Conservation (phyloP, 1,284 basidiomycete species). For the Ceratorhiza oryzae-sativae region DNA sequence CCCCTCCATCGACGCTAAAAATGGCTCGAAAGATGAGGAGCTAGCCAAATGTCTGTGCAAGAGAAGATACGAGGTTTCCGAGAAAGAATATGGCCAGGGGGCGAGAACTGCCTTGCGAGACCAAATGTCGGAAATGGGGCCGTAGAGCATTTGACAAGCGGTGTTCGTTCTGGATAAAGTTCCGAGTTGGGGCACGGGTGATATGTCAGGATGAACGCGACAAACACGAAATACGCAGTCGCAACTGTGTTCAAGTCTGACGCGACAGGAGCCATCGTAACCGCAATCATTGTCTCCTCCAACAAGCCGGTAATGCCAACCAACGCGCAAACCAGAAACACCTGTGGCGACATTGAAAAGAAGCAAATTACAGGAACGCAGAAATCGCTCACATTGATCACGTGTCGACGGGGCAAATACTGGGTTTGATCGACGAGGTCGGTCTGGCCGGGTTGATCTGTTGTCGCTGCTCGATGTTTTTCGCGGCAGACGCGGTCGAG, state of each 20-base stretch:
- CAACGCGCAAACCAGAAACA: slow-evolving; percentile 13
- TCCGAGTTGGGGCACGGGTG: not conserved
- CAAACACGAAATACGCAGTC: slow-evolving; percentile 46
- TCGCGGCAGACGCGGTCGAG: not conserved
- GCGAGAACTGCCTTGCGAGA: slow-evolving; percentile 55
- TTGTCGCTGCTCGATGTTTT: slow-evolving; percentile 11
- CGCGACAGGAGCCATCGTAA: slow-evolving; percentile 52
- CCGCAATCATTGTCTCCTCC: slow-evolving; percentile 50
- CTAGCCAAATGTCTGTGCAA: slow-evolving; percentile 53
- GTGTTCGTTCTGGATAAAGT: slow-evolving; percentile 43
- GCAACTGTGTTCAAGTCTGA: slow-evolving; percentile 54
- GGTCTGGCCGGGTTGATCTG: not conserved
- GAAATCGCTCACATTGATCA: slow-evolving; percentile 17
- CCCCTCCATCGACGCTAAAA: slow-evolving; percentile 50
- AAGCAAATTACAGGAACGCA: not conserved
- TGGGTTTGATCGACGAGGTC: slow-evolving; percentile 7
- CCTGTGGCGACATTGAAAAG: not conserved
- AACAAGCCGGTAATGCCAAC: slow-evolving; percentile 37
- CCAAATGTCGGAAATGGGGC: slow-evolving; percentile 55
- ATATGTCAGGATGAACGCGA: not conserved
- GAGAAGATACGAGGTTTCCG: slow-evolving; percentile 46
- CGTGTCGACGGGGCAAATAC: slow-evolving; percentile 7
- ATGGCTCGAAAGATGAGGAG: slow-evolving; percentile 57
- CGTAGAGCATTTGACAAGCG: slow-evolving; percentile 54
- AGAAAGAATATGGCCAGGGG: slow-evolving; percentile 52